A percentile compares a stretch with the other conserved stretches of the same genome.
Evolutionary conservation across 1,139 yeast species (phyloP).

Genomic region (Kazachstania sp.): DNA sequence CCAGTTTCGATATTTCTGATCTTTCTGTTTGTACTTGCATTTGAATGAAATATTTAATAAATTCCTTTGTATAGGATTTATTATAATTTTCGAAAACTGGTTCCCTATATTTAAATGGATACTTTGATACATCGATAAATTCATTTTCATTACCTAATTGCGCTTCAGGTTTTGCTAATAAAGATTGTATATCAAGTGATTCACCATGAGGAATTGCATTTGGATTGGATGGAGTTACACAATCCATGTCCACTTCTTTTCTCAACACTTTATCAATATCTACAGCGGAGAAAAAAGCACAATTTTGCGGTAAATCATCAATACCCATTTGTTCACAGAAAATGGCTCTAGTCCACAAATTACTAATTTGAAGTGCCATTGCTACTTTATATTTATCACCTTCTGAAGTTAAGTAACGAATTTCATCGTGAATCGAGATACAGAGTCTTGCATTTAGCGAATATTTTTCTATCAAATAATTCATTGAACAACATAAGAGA

Average conservation of each 20-base stretch:
- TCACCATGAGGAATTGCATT: constrained; percentile 71
- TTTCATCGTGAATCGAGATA: constrained; percentile 92
- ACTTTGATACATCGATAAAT: constrained; percentile 13
- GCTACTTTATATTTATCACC: constrained; percentile 71
- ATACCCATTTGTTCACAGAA: constrained; percentile 91
- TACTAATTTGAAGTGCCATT: constrained; percentile 76
- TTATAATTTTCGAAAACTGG: constrained; percentile 26
- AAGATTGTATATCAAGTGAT: constrained; percentile 49
- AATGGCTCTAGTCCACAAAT: constrained; percentile 94
- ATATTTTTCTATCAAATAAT: constrained; percentile 59
- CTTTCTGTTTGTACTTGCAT: constrained; percentile 26
- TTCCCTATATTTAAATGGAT: constrained; percentile 17
- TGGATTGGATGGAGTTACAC: constrained; percentile 84
- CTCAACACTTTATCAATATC: constrained; percentile 83
- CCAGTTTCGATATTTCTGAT: constrained; percentile 20
- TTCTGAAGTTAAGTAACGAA: constrained; percentile 68
- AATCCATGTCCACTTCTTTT: constrained; percentile 81
- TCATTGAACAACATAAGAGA: constrained; percentile 78
- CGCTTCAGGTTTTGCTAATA: constrained; percentile 37
- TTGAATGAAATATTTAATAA: constrained; percentile 21
- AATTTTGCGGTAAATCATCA: constrained; percentile 81
- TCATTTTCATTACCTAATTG: constrained; percentile 15
- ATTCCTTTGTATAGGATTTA: constrained; percentile 20
- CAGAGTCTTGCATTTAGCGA: constrained; percentile 68
- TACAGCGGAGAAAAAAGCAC: constrained; percentile 92